Percentiles rank a stretch among this genome's conserved stretches.
Conservation (phyloP, 2,329 filamentous ascomycete genomes). For the Cadophora luteo-olivacea region DNA sequence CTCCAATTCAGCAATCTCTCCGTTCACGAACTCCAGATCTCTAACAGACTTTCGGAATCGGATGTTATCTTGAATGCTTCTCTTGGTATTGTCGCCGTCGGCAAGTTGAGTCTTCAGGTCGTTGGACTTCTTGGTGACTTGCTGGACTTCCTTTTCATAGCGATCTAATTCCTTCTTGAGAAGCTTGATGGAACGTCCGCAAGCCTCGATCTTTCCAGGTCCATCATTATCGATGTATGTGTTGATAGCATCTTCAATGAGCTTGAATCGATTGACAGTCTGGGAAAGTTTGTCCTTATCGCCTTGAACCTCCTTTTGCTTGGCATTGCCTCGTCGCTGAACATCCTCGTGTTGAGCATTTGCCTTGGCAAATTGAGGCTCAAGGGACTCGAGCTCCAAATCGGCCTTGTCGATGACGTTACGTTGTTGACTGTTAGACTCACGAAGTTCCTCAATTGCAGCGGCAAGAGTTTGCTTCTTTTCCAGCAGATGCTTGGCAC, state of each 20-base stretch:
- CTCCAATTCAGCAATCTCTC: constrained; percentile 77
- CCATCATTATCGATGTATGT: constrained; percentile 81
- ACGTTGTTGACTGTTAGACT: constrained; percentile 71
- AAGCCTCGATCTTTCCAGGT: constrained; percentile 70
- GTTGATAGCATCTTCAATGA: constrained; percentile 78
- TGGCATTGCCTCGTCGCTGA: constrained; percentile 71
- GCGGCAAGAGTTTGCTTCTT: constrained; percentile 75
- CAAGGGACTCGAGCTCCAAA: constrained; percentile 73
- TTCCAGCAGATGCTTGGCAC: constrained; percentile 76
- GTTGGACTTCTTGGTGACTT: constrained; percentile 75
- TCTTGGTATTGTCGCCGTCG: constrained; percentile 82
- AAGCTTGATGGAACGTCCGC: constrained; percentile 70
- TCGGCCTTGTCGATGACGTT: constrained; percentile 74
- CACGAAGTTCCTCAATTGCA: constrained; percentile 77
- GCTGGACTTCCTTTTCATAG: constrained; percentile 70
- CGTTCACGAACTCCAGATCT: constrained; percentile 69
- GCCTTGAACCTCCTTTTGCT: constrained; percentile 74
- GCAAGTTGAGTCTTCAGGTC: constrained; percentile 78
- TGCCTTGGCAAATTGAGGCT: constrained; percentile 77
- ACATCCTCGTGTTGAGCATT: constrained; percentile 80
- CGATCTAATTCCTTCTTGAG: constrained; percentile 71
- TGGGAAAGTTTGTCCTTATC: constrained; percentile 75
- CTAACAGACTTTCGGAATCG: constrained; percentile 79
- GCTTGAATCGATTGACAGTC: constrained; percentile 77
- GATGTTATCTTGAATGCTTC: constrained; percentile 88